Percentiles rank a stretch among this genome's conserved stretches.
Evolutionary conservation across 2,329 filamentous ascomycete species (phyloP).

Genomic region (Talaromyces rugulosus): DNA sequence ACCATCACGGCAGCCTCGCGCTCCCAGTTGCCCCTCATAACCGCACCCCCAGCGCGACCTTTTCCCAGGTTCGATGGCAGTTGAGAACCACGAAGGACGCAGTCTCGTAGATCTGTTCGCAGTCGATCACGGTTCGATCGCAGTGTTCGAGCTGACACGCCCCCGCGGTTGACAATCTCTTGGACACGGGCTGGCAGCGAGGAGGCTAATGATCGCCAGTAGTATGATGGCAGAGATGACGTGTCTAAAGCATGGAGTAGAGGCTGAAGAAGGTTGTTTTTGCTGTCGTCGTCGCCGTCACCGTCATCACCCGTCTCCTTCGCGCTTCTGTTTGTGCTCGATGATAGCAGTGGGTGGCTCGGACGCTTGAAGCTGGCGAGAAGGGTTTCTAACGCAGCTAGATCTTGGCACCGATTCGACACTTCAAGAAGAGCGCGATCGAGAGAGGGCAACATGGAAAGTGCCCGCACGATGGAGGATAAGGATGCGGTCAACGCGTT

Average conservation of each 20-base stretch:
- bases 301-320: neutral
- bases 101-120: constrained; percentile 72
- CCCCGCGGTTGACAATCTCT: constrained; percentile 78
- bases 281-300: constrained; percentile 25
- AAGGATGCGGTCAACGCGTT: constrained; percentile 75
- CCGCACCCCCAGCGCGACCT: constrained; percentile 41
- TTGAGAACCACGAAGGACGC: constrained; percentile 73
- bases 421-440: constrained; percentile 80
- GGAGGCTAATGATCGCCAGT: constrained; percentile 85
- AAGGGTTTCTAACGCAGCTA: constrained; percentile 79
- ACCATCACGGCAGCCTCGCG: constrained; percentile 94
- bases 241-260: constrained; percentile 79
- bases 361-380: constrained; percentile 67
- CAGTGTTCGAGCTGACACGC: constrained; percentile 77
- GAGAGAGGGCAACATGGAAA: constrained; percentile 75
- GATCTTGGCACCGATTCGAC: constrained; percentile 79
- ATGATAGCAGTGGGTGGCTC: constrained; percentile 59
- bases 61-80: constrained; percentile 51
- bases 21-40: constrained; percentile 64
- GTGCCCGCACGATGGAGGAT: constrained; percentile 66
- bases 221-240: constrained; percentile 79
- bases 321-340: neutral
- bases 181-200: constrained; percentile 72
- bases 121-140: constrained; percentile 70
- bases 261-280: constrained; percentile 60